Evolutionary conservation across 345 rosid species (phyloP).

Genomic region (Fremontodendron californicum): DNA sequence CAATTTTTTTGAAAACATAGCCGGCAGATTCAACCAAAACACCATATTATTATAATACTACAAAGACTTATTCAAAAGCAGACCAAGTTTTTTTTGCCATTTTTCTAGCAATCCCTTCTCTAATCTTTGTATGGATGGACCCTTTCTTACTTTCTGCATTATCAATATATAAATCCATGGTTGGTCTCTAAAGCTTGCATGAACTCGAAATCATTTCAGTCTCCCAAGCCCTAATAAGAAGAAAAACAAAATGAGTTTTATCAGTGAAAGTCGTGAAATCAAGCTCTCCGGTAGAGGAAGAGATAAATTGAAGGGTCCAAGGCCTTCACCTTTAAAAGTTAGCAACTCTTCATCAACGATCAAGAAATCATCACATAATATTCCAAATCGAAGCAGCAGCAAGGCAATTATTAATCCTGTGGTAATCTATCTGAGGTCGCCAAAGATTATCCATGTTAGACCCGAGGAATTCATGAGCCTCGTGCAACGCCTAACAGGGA

Average conservation of each 20-base stretch:
- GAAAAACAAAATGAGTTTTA: not conserved
- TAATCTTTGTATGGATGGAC: not conserved
- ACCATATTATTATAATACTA: not conserved
- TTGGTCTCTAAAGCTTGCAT: not conserved
- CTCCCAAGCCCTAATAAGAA: not conserved
- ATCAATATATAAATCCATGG: not conserved
- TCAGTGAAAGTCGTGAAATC: not conserved
- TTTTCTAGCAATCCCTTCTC: not conserved
- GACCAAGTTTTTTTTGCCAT: not conserved
- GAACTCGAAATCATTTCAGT: not conserved
- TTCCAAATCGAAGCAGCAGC: not conserved
- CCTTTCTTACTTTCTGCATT: not conserved
- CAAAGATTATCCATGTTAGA: conserved; percentile 40
- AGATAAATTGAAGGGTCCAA: conserved; percentile 1
- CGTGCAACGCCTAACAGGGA: conserved; percentile 50
- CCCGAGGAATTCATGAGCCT: conserved; percentile 44
- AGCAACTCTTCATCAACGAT: not conserved
- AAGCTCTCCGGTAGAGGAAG: not conserved
- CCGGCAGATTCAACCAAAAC: not conserved
- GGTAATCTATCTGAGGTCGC: conserved; percentile 38
- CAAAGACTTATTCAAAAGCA: not conserved
- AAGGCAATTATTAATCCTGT: conserved; percentile 18
- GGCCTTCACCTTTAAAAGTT: not conserved
- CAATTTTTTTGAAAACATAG: not conserved
- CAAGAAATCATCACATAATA: conserved; percentile 8